Conservation (phyloP, 306 rosid genomes). For the Dalbergia cultrata region DNA sequence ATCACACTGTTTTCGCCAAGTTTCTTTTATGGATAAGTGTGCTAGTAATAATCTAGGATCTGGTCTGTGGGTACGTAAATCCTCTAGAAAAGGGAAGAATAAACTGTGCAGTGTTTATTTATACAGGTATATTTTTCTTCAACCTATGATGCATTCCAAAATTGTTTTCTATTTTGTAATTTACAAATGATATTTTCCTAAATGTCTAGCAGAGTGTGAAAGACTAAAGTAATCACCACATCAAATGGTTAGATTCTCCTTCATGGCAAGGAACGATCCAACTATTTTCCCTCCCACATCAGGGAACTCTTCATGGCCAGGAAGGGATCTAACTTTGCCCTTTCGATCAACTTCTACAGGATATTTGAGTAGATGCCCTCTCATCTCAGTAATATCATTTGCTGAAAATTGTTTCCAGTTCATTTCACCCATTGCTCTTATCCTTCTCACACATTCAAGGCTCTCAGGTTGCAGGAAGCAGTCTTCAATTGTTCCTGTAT, state of each 20-base stretch:
- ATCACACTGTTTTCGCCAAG: conserved; percentile 4
- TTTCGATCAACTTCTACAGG: conserved; percentile 86
- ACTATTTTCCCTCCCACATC: conserved; percentile 91
- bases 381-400: conserved; percentile 76
- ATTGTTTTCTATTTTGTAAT: conserved; percentile 39
- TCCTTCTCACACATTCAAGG: conserved; percentile 81
- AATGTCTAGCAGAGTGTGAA: conserved; percentile 14
- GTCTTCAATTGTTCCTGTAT: conserved; percentile 76
- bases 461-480: conserved; percentile 83
- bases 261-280: conserved; percentile 92
- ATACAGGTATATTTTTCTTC: conserved; percentile 25
- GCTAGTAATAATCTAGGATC: conserved; percentile 13
- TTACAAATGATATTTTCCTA: conserved; percentile 37
- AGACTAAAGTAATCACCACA: conserved; percentile 8
- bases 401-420: conserved; percentile 89
- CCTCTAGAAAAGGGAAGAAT: conserved; percentile 33
- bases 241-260: conserved; percentile 91
- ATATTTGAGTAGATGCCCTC: conserved; percentile 84
- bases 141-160: conserved; percentile 44
- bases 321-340: conserved; percentile 84
- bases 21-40: neutral
- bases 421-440: conserved; percentile 76
- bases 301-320: conserved; percentile 83
- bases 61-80: neutral
- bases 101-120: conserved; percentile 23